Percentiles rank a stretch among this genome's conserved stretches.
Evolutionary conservation across 148 eudicot genomes (phyloP).

Genomic region (Vaccinium vitisidaea): DNA sequence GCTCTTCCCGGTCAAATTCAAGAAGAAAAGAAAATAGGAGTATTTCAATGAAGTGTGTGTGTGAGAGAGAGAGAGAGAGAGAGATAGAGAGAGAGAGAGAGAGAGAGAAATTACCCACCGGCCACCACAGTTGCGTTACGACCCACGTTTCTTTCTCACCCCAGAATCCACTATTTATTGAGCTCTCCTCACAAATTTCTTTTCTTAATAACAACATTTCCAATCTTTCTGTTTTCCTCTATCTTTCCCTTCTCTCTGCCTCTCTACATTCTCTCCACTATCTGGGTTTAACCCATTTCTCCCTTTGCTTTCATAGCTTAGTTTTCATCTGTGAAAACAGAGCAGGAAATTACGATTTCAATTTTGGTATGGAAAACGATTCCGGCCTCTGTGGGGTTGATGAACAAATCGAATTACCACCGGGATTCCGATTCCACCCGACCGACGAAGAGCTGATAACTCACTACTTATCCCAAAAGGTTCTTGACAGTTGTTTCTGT

Average conservation of each 20-base stretch:
- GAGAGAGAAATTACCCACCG: neutral
- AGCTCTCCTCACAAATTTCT: constrained; percentile 17
- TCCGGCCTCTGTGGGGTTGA: constrained; percentile 25
- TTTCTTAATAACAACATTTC: constrained; percentile 19
- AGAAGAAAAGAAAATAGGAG: no score
- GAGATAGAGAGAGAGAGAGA: constrained; percentile 18
- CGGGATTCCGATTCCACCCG: constrained; percentile 84
- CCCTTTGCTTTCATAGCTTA: neutral
- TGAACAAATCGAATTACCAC: constrained; percentile 62
- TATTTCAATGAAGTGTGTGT: neutral
- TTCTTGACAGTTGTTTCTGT: constrained; percentile 36
- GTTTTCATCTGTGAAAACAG: neutral
- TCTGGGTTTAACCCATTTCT: neutral
- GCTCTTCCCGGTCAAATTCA: no score
- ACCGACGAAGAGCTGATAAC: constrained; percentile 81
- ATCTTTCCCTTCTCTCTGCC: neutral
- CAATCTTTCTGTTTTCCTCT: constrained; percentile 24
- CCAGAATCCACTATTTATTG: constrained; percentile 37
- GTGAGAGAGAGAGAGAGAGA: neutral
- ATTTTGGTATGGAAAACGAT: constrained; percentile 30
- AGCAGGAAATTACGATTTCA: neutral
- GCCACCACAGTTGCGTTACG: constrained; percentile 38
- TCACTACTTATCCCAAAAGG: constrained; percentile 55
- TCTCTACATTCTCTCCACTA: neutral
- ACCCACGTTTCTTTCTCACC: constrained; percentile 50